Evolutionary conservation across 257 asterid genomes (phyloP).

Genomic region (Parsonsia alboflavescens): DNA sequence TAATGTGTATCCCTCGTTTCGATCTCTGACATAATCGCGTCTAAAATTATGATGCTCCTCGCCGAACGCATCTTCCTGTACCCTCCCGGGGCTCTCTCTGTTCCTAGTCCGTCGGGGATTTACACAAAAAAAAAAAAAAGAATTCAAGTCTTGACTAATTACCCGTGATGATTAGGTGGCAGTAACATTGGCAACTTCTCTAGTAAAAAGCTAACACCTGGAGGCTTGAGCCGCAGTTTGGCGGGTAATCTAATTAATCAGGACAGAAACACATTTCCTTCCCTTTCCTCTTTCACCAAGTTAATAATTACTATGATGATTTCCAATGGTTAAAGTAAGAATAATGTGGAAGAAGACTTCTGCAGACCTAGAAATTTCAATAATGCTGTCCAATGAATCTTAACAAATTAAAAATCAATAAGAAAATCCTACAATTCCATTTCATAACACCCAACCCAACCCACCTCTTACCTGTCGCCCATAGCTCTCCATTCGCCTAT

Average conservation of each 20-base stretch:
- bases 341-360: not conserved
- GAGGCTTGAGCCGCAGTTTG: slow-evolving; percentile 1
- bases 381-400: slow-evolving; percentile 16
- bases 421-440: no score
- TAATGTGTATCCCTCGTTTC: not conserved
- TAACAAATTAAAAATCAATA: not conserved
- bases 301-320: not conserved
- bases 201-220: not conserved
- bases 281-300: not conserved
- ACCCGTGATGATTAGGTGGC: not conserved
- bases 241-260: not conserved
- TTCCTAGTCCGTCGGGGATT: no score
- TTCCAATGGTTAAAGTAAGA: not conserved
- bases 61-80: slow-evolving; percentile 10
- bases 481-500: no score
- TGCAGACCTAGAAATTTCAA: slow-evolving; percentile 15
- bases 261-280: not conserved
- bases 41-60: slow-evolving; percentile 8
- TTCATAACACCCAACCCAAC: no score
- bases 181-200: not conserved
- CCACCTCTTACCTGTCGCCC: no score
- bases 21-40: slow-evolving; percentile 2
- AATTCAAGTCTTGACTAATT: no score
- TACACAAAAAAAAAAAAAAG: no score
- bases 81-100: not conserved